These are phyloP conservation scores for Scedosporium aurantiacum DNA, from an alignment of 2,329 filamentous ascomycete species.

Conservation along the genomic window DNA sequence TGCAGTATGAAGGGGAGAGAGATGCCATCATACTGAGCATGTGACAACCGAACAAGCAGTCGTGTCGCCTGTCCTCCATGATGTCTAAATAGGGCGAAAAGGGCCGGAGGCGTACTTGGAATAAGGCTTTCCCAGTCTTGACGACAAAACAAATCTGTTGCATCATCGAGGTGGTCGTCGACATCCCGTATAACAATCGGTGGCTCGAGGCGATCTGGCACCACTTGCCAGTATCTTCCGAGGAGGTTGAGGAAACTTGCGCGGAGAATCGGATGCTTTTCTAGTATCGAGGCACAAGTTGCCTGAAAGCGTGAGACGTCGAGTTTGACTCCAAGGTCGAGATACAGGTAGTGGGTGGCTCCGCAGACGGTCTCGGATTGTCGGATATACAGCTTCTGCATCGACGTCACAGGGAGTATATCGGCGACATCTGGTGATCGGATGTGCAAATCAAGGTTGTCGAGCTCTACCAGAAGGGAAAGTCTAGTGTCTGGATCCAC, in stretches of 20 bases:
- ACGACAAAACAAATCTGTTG: slow-evolving; percentile 4
- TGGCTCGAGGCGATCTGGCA: slow-evolving; percentile 5
- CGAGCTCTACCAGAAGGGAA: too few relatives aligned
- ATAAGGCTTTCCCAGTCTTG: slow-evolving; percentile 4
- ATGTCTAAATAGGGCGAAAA: slow-evolving; percentile 14
- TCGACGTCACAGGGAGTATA: too few relatives aligned
- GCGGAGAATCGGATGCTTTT: too few relatives aligned
- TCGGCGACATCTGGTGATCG: too few relatives aligned
- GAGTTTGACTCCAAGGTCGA: slow-evolving; percentile 17
- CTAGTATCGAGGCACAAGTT: slow-evolving; percentile 8
- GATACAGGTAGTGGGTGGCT: too few relatives aligned
- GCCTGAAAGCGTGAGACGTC: slow-evolving; percentile 14
- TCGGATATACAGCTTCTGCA: too few relatives aligned
- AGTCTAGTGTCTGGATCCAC: too few relatives aligned
- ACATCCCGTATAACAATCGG: too few relatives aligned
- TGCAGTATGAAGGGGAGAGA: slow-evolving; percentile 31
- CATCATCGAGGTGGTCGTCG: too few relatives aligned
- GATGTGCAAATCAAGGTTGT: too few relatives aligned
- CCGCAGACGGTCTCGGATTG: too few relatives aligned
- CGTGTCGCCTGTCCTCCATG: slow-evolving; percentile 12
- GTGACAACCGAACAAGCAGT: slow-evolving; percentile 18
- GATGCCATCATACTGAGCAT: slow-evolving; percentile 39
- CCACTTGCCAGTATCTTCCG: slow-evolving; percentile 8
- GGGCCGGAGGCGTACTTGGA: slow-evolving; percentile 9
- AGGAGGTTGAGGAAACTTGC: slow-evolving; percentile 9